phyloP scores from a whole-genome alignment of 208 protist species.

The Leishmania major region DNA sequence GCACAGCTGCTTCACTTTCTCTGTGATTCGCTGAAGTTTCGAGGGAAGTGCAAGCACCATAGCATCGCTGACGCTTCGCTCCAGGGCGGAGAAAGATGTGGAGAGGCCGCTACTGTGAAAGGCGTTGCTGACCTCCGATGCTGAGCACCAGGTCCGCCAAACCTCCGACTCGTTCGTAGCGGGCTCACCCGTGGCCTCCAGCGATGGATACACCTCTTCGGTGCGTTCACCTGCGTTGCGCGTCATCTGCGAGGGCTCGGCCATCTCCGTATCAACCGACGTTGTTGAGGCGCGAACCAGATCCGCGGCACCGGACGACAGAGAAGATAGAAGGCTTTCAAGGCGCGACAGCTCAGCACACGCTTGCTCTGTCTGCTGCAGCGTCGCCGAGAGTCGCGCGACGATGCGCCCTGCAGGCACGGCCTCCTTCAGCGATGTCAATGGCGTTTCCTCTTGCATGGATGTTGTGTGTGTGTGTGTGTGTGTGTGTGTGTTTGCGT shows the following conservation, averaged over 20 bases:
- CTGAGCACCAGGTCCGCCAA: neutral
- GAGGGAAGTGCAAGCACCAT: neutral
- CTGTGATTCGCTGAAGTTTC: constrained; percentile 2
- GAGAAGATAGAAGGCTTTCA: constrained; percentile 2
- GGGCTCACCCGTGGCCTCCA: neutral
- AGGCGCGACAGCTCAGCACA: constrained; percentile 4
- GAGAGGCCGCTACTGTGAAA: constrained; percentile 24
- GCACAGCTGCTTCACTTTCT: constrained; percentile 1
- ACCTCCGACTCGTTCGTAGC: neutral
- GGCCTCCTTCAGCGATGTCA: neutral
- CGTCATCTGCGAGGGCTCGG: neutral
- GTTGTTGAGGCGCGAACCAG: neutral
- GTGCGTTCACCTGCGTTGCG: neutral
- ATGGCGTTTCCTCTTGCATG: neutral
- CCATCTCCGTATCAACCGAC: neutral
- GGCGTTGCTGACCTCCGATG: neutral
- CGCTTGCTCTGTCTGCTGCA: constrained; percentile 3
- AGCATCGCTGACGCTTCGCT: constrained; percentile 2
- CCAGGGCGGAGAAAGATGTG: constrained; percentile 10
- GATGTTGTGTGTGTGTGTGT: neutral
- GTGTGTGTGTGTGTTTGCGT: neutral
- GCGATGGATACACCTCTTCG: neutral
- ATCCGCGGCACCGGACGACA: neutral
- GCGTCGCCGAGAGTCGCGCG: constrained; percentile 16
- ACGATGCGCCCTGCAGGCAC: constrained; percentile 3